A percentile compares a stretch with the other conserved stretches of the same genome.
Conservation (phyloP, 2,329 filamentous ascomycete genomes). For the Madurella mycetomatis region DNA sequence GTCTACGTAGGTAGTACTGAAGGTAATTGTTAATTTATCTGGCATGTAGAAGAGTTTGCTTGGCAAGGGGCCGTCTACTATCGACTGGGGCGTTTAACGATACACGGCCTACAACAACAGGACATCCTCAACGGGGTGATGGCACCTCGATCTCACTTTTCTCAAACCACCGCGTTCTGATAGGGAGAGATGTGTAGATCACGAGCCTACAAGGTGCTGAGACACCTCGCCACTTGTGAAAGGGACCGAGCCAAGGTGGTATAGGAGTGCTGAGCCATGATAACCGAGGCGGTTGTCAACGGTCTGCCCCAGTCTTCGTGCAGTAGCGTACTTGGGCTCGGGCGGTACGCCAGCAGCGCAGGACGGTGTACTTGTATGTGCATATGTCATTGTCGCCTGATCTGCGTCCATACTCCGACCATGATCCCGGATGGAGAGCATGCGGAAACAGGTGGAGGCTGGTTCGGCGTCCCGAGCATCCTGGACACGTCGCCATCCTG, state of each 20-base stretch:
- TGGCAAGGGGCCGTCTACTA: neutral
- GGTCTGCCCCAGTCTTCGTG: too few species aligned
- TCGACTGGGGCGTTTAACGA: neutral
- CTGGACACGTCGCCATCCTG: neutral
- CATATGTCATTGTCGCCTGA: conserved; percentile 11
- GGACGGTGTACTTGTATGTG: neutral
- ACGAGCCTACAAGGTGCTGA: too few species aligned
- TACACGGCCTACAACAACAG: too few species aligned
- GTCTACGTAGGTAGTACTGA: too few species aligned
- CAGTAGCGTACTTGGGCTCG: neutral
- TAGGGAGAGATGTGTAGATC: too few species aligned
- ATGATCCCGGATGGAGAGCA: neutral
- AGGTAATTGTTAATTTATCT: conserved; percentile 7
- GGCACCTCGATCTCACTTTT: too few species aligned
- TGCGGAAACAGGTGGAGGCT: conserved; percentile 1
- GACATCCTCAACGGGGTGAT: too few species aligned
- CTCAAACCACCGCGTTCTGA: too few species aligned
- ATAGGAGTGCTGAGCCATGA: too few species aligned
- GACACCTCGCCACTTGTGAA: too few species aligned
- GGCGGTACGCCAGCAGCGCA: neutral
- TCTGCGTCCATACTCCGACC: neutral
- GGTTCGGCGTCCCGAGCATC: conserved; percentile 4
- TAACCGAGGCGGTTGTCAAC: too few species aligned
- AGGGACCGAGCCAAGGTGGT: too few species aligned
- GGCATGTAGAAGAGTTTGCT: conserved; percentile 6